phyloP scores from a whole-genome alignment of 2,329 filamentous ascomycete genomes.

The Fulvia fulva region DNA sequence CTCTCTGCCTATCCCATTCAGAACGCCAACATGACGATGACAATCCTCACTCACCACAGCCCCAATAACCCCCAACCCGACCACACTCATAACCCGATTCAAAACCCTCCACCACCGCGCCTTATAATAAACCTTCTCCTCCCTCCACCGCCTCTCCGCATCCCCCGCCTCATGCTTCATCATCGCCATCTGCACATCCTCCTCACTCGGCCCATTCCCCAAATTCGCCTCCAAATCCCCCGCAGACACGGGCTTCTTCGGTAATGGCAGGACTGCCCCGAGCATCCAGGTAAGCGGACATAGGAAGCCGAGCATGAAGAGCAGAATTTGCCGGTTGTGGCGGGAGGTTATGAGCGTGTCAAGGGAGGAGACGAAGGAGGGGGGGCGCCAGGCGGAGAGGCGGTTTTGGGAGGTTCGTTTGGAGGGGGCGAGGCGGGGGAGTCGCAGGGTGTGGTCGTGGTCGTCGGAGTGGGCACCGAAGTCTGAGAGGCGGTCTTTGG shows the following conservation, averaged over 20 bases:
- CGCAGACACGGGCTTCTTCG: slow-evolving; percentile 21
- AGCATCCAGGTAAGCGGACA: slow-evolving; percentile 36
- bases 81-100: slow-evolving; percentile 37
- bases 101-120: slow-evolving; percentile 37
- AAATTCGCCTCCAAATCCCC: slow-evolving; percentile 23
- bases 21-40: neutral
- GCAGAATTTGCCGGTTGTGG: slow-evolving; percentile 34
- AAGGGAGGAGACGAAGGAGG: slow-evolving; percentile 33
- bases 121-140: slow-evolving; percentile 32
- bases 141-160: slow-evolving; percentile 28
- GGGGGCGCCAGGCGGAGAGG: slow-evolving; percentile 32
- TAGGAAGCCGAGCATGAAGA: slow-evolving; percentile 36
- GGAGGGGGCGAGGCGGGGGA: slow-evolving; percentile 29
- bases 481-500: slow-evolving; percentile 29
- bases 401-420: slow-evolving; percentile 22
- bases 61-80: slow-evolving; percentile 34
- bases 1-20: neutral
- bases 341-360: slow-evolving; percentile 31
- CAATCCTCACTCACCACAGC: slow-evolving; percentile 31
- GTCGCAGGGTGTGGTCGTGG: slow-evolving; percentile 1
- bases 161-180: slow-evolving; percentile 31
- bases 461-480: slow-evolving; percentile 17
- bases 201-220: slow-evolving; percentile 17
- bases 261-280: slow-evolving; percentile 34
- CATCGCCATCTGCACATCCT: slow-evolving; percentile 28